phyloP scores from a whole-genome alignment of 257 asterid genomes.

The Jacaranda copaia region DNA sequence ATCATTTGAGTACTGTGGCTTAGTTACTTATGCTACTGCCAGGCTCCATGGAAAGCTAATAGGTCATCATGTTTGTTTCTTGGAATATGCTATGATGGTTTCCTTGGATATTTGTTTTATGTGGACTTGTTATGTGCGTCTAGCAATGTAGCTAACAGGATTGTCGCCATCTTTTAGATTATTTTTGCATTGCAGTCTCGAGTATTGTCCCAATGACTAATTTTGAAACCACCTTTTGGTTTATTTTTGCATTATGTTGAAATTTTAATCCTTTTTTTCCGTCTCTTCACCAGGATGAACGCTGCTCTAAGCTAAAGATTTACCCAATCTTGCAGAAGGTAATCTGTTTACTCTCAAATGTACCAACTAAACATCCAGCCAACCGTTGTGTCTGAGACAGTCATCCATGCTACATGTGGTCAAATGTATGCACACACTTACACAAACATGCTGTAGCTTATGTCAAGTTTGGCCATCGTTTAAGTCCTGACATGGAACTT shows the following conservation, averaged over 20 bases:
- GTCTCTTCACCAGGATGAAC: slow-evolving; percentile 79
- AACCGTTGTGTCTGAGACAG: slow-evolving; percentile 26
- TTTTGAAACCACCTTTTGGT: neutral
- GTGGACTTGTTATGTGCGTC: neutral
- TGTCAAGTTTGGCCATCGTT: slow-evolving; percentile 25
- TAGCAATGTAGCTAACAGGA: slow-evolving; percentile 10
- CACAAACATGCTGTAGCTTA: slow-evolving; percentile 4
- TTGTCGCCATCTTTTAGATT: neutral
- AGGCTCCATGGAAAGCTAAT: slow-evolving; percentile 6
- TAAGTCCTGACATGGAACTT: slow-evolving; percentile 30
- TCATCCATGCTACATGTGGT: neutral
- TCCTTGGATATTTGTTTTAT: neutral
- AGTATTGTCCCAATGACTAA: neutral
- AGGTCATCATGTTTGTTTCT: neutral
- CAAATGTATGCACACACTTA: neutral
- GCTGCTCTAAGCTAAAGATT: slow-evolving; percentile 93
- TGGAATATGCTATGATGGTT: neutral
- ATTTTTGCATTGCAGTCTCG: slow-evolving; percentile 9
- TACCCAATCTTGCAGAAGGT: slow-evolving; percentile 99
- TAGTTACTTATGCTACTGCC: neutral
- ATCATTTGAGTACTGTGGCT: slow-evolving; percentile 15
- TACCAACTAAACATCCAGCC: slow-evolving; percentile 17
- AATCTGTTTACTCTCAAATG: slow-evolving; percentile 34
- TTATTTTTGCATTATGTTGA: slow-evolving; percentile 28
- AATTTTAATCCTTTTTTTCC: slow-evolving; percentile 19